phyloP scores from a whole-genome alignment of 2,329 filamentous ascomycete species.

The Alternaria atra region DNA sequence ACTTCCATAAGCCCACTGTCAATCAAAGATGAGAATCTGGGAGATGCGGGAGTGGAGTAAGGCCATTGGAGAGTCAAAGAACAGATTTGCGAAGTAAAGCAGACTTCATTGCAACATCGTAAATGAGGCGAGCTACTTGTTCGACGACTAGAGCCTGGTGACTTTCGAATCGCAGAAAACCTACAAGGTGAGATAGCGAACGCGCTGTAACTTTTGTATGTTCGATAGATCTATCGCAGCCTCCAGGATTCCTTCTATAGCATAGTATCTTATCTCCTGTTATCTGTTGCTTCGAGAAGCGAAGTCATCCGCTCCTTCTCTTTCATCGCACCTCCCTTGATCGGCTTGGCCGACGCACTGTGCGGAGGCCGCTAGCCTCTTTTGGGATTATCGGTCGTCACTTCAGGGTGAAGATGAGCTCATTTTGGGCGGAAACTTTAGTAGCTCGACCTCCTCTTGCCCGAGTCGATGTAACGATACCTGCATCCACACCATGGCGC shows the following conservation, averaged over 20 bases:
- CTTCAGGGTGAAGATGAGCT: background rate
- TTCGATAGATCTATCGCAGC: background rate
- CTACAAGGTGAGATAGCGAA: no score
- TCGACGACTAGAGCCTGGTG: no score
- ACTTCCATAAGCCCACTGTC: no score
- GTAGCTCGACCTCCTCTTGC: background rate
- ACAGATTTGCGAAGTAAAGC: no score
- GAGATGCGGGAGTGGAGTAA: no score
- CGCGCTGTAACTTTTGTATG: no score
- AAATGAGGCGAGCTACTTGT: no score
- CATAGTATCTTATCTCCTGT: background rate
- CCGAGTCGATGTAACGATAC: background rate
- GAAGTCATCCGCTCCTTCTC: background rate
- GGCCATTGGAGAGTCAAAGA: no score
- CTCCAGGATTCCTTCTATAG: background rate
- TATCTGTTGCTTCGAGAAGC: background rate
- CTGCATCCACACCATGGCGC: background rate
- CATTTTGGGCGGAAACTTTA: background rate
- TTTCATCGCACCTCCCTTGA: background rate
- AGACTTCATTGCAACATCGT: no score
- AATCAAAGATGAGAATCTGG: no score
- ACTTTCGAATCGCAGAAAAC: no score
- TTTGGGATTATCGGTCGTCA: background rate
- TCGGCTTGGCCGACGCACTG: background rate
- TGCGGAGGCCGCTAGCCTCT: background rate